A percentile compares a stretch with the other conserved stretches of the same genome.
Evolutionary conservation across 2,329 filamentous ascomycete species (phyloP).

Genomic region (Colletotrichum trifolii): DNA sequence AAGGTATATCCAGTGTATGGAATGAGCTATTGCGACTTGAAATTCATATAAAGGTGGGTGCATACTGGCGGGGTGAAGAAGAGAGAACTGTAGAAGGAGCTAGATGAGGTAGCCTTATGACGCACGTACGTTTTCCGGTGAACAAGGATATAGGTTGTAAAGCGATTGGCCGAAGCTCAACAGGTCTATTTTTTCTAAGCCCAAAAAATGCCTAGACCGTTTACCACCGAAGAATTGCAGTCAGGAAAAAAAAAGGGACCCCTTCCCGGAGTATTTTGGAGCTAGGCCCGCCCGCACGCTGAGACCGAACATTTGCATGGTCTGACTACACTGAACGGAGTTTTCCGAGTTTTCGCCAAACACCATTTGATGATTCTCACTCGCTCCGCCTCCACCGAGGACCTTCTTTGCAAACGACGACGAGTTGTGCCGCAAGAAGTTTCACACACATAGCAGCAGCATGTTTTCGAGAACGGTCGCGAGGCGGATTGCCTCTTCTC

Average conservation of each 20-base stretch:
- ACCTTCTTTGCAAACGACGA: not conserved
- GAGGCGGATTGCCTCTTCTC: slow-evolving; percentile 29
- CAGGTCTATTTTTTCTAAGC: not conserved
- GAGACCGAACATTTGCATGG: slow-evolving; percentile 25
- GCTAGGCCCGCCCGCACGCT: slow-evolving; percentile 29
- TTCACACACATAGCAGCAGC: not conserved
- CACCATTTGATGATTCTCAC: not conserved
- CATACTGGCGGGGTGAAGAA: not conserved
- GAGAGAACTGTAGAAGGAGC: not conserved
- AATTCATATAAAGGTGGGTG: slow-evolving; percentile 1
- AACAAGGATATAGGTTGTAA: not conserved
- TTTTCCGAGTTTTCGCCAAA: slow-evolving; percentile 21
- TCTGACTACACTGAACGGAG: slow-evolving; percentile 24
- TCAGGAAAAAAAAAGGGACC: not conserved
- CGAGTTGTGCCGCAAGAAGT: not conserved
- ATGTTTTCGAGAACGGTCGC: slow-evolving; percentile 32
- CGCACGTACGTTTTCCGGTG: slow-evolving; percentile 13
- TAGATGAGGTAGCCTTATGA: slow-evolving; percentile 31
- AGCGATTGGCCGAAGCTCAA: slow-evolving; percentile 24
- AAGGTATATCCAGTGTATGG: too few species aligned
- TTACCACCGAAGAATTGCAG: not conserved
- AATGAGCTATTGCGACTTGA: not conserved
- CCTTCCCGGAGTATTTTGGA: slow-evolving; percentile 17
- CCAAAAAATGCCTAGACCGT: too few species aligned
- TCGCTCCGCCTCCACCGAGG: too few species aligned